phyloP scores from a whole-genome alignment of 495 filamentous ascomycete species.

The Penicillium malachiteum region DNA sequence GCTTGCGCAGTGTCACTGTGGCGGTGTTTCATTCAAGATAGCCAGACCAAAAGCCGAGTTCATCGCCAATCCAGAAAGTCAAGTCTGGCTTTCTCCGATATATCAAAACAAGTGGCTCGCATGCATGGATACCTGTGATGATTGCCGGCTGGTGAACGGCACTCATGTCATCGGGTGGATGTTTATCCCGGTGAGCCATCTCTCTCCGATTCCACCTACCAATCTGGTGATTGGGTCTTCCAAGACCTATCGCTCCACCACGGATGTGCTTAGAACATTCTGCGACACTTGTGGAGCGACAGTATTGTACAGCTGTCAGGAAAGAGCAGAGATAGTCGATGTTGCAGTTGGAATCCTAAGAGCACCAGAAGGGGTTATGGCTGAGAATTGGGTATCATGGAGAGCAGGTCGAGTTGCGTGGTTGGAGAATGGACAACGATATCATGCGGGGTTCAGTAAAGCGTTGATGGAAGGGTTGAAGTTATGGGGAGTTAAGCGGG shows the following conservation, averaged over 20 bases:
- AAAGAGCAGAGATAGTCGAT: slow-evolving; percentile 46
- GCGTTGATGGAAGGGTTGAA: slow-evolving; percentile 32
- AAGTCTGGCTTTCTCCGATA: slow-evolving; percentile 41
- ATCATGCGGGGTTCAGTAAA: slow-evolving; percentile 28
- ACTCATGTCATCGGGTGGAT: slow-evolving; percentile 49
- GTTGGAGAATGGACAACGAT: slow-evolving; percentile 30
- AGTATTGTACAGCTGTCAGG: slow-evolving; percentile 47
- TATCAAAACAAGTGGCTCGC: slow-evolving; percentile 41
- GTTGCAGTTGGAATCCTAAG: slow-evolving; percentile 51
- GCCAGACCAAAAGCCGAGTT: slow-evolving; percentile 30
- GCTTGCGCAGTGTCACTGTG: slow-evolving; percentile 48
- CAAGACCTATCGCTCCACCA: slow-evolving; percentile 42
- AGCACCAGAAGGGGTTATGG: slow-evolving; percentile 46
- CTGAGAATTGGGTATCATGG: slow-evolving; percentile 45
- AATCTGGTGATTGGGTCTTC: slow-evolving; percentile 45
- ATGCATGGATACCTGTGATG: slow-evolving; percentile 48
- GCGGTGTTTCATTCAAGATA: slow-evolving; percentile 46
- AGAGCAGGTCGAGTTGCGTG: slow-evolving; percentile 23
- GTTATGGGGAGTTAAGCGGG: slow-evolving; percentile 20
- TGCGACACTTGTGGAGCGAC: slow-evolving; percentile 53
- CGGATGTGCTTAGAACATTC: slow-evolving; percentile 49
- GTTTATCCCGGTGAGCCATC: slow-evolving; percentile 30
- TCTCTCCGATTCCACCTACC: slow-evolving; percentile 17
- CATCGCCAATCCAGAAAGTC: slow-evolving; percentile 26
- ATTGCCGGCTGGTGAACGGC: slow-evolving; percentile 48